A percentile compares a stretch with the other conserved stretches of the same genome.
These are phyloP conservation scores for Cystobasidium ongulense DNA, from an alignment of 768 basidiomycete genomes.

Conservation along the genomic window DNA sequence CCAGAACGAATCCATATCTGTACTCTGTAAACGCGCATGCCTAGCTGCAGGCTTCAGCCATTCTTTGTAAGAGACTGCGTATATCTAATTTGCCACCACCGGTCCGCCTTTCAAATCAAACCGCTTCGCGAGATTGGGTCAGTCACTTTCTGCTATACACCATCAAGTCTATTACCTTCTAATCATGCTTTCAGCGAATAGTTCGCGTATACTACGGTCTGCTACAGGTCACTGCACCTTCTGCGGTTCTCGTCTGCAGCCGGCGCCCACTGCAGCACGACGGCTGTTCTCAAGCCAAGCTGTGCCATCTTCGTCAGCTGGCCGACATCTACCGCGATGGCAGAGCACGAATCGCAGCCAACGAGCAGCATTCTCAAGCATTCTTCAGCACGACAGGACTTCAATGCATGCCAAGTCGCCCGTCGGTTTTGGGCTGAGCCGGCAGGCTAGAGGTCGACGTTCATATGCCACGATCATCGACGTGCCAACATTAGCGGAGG, in stretches of 20 bases:
- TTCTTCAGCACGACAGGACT: background rate
- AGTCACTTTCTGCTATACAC: background rate
- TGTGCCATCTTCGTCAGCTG: background rate
- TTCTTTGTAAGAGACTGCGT: too few relatives aligned
- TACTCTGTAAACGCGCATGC: too few relatives aligned
- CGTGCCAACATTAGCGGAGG: conserved; percentile 16
- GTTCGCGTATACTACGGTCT: background rate
- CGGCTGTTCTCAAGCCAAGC: background rate
- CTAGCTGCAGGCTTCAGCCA: too few relatives aligned
- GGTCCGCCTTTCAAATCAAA: background rate
- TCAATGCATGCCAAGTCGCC: background rate
- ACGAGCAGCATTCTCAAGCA: background rate
- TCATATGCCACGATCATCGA: conserved; percentile 28
- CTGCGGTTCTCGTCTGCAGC: background rate
- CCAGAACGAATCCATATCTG: too few relatives aligned
- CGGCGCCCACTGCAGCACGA: background rate
- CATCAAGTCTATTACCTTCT: background rate
- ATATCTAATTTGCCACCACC: background rate
- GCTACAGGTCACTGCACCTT: background rate
- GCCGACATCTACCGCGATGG: background rate
- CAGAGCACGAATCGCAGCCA: background rate
- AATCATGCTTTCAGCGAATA: background rate
- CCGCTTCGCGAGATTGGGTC: background rate
- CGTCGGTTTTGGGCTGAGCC: too few relatives aligned
- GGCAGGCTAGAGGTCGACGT: background rate